Evolutionary conservation across 2,329 filamentous ascomycete genomes (phyloP), one percentile per base, ranked within the genome.

Genomic region (Bipolaris cookei): DNA sequence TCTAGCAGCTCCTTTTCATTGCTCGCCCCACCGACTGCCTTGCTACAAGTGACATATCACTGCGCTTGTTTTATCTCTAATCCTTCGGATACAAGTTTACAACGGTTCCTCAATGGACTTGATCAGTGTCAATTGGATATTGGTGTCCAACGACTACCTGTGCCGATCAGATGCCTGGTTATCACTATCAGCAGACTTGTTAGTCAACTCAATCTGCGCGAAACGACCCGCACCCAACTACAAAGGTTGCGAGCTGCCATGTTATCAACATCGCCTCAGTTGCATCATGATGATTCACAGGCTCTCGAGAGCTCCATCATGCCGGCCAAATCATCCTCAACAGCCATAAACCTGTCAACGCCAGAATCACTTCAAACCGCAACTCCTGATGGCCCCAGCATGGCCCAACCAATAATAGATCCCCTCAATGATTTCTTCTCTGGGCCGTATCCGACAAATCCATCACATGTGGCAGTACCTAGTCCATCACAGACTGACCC

Each of bases 31-130:
- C 70, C 72, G 10, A 63, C 65, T 28, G 54, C 68, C 18, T 45
- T 76, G 20, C 62, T 76, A 5, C 69, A 68, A 28, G 49, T 72
- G 18, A 64, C 69, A 2, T 72, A 73, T 51, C 58, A 66, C 30
- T 71, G 62, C 42, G 58, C 65, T 6, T 59, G 56, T 21, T 62
- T 73, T n/a, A 57, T 55, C 7, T 47, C 71, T 13, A 60, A 56
- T 47, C 64, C 68, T 5, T 68, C 68, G 20, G 61, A 67, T 21
- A 18, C 54, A 37, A 64, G 61, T 49, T 21, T 70, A 13, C 46
- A 61, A 21, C 58, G 54, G 11, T 62, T 69, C 8, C 43, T 71
- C 4, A 62, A 69, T 5, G 28, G 70, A 25, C 47, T 77, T 6
- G 67, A 75, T 42, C 64, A 62, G 25, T 71, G 62, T 18, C 58